A percentile compares a stretch with the other conserved stretches of the same genome.
These are phyloP conservation scores for Podila horticola DNA, from an alignment of 192 early-diverging fungal genomes.

Conservation along the genomic window DNA sequence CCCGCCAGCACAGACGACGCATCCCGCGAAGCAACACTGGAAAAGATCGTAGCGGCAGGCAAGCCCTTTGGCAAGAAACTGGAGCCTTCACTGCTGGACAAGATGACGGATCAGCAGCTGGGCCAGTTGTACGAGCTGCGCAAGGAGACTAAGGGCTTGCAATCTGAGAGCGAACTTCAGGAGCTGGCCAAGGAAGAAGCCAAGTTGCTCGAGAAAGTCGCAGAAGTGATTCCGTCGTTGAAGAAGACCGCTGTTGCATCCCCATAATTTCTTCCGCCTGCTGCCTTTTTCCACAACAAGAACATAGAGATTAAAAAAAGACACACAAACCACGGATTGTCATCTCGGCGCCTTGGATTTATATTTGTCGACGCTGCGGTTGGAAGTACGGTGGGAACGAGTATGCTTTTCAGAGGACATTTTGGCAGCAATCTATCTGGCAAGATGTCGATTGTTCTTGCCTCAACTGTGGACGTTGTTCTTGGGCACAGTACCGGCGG, in stretches of 20 bases:
- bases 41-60: slow-evolving; percentile 24
- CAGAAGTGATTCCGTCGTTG: neutral
- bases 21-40: slow-evolving; percentile 32
- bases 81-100: slow-evolving; percentile 53
- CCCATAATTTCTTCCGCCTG: neutral
- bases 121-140: slow-evolving; percentile 66
- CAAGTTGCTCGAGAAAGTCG: slow-evolving; percentile 38
- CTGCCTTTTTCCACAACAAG: no score
- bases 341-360: no score
- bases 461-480: no score
- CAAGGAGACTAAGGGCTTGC: slow-evolving; percentile 54
- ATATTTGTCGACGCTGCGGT: no score
- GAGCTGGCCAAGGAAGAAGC: slow-evolving; percentile 39
- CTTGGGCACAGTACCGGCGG: no score
- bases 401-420: no score
- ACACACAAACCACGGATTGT: no score
- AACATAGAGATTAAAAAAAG: no score
- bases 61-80: slow-evolving; percentile 53
- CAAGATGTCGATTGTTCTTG: no score
- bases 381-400: no score
- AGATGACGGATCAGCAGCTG: slow-evolving; percentile 67
- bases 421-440: no score
- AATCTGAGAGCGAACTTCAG: slow-evolving; percentile 21
- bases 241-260: neutral
- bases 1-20: neutral